A percentile compares a stretch with the other conserved stretches of the same genome.
These are phyloP conservation scores for Pestalotiopsis sp. DNA, from an alignment of 2,329 filamentous ascomycete genomes.

Conservation along the genomic window DNA sequence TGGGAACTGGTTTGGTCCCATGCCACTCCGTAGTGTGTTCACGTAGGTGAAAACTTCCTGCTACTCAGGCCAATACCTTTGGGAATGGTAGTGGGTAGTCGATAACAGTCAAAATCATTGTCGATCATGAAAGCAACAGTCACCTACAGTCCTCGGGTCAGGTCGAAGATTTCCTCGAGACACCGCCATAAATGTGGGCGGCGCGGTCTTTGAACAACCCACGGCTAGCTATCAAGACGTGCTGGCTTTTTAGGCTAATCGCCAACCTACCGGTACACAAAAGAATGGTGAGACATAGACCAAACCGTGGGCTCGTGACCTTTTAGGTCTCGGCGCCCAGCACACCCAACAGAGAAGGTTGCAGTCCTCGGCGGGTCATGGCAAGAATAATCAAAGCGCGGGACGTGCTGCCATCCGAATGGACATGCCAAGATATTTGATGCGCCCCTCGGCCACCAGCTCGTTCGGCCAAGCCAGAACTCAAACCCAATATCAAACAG, in stretches of 20 bases:
- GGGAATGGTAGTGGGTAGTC: too few species aligned
- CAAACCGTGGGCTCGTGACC: background rate
- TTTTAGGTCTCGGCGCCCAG: background rate
- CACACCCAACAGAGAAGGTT: slow-evolving; percentile 4
- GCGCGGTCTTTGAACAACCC: background rate
- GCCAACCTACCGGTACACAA: background rate
- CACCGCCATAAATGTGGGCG: background rate
- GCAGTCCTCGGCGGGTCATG: background rate
- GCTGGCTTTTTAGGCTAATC: slow-evolving; percentile 6
- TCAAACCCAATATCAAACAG: background rate
- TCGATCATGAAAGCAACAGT: background rate
- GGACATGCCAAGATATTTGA: background rate
- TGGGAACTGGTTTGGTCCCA: background rate
- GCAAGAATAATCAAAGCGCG: background rate
- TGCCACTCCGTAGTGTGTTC: background rate
- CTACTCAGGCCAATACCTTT: too few species aligned
- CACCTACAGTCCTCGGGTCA: background rate
- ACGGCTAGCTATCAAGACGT: background rate
- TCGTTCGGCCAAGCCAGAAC: background rate
- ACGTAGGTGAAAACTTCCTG: background rate
- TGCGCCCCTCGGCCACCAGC: background rate
- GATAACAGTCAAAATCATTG: too few species aligned
- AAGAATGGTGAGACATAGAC: background rate
- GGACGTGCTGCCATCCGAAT: background rate
- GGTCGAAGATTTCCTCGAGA: background rate